phyloP scores from a whole-genome alignment of 371 early-diverging fungal species.

The Zychaea mexicana region DNA sequence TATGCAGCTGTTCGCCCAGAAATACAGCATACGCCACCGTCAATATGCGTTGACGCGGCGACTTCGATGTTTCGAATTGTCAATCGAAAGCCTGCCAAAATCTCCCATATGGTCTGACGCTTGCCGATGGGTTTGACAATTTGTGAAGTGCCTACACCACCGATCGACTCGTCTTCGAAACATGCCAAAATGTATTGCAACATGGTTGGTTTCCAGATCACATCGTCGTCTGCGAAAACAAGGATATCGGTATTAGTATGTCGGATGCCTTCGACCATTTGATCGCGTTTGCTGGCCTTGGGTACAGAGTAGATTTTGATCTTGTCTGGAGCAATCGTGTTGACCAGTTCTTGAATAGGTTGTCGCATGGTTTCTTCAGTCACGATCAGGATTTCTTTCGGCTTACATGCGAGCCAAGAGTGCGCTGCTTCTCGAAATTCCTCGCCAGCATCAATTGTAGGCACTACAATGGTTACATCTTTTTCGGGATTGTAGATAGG shows the following conservation, averaged over 20 bases:
- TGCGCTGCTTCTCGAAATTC: conserved; percentile 70
- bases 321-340: conserved; percentile 41
- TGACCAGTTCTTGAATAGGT: conserved; percentile 49
- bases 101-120: conserved; percentile 73
- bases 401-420: conserved; percentile 69
- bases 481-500: conserved; percentile 54
- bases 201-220: conserved; percentile 68
- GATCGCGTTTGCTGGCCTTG: conserved; percentile 68
- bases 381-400: conserved; percentile 65
- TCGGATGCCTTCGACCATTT: conserved; percentile 75
- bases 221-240: conserved; percentile 80
- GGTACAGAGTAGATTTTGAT: conserved; percentile 58
- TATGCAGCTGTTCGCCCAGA: conserved; percentile 83
- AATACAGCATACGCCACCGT: conserved; percentile 77
- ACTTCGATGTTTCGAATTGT: conserved; percentile 78
- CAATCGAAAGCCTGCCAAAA: conserved; percentile 71
- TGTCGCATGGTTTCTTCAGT: conserved; percentile 59
- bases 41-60: conserved; percentile 76
- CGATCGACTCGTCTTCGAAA: conserved; percentile 74
- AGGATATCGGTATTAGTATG: conserved; percentile 67
- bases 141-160: conserved; percentile 79
- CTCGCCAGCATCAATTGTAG: conserved; percentile 79
- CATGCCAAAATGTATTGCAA: conserved; percentile 72
- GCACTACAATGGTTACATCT: conserved; percentile 77
- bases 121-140: conserved; percentile 55